Evolutionary conservation across 164 flowering plant species (phyloP), one percentile per base, ranked within the genome.

Genomic region (Stephania japonica): DNA sequence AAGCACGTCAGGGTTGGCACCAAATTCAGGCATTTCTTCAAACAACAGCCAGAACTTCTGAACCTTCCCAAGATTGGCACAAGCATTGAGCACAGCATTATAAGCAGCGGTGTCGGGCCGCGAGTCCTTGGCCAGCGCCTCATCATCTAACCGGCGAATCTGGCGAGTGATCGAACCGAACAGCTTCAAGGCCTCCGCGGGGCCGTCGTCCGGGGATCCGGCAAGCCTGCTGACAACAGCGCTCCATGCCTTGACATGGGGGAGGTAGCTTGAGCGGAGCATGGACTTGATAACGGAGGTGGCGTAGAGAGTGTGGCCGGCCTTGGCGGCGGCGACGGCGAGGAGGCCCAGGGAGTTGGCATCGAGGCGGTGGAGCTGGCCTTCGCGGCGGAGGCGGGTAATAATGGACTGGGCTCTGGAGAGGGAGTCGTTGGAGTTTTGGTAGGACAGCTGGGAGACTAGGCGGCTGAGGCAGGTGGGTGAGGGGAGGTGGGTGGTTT

Each of bases 181-280:
- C 9, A 95, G 86, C 70, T 77, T 78, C 10, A 93, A 44, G 13
- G 98, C 91, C 49, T 86, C 89, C 0, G 67, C 14, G 7, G 99
- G 94, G 10, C 94, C 93, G 53, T 90, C 96, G 43, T 91, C 97
- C 0, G 83, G 81, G 0, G 94, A 85, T 19, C 82, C 77, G 42
- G 97, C 85, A n/a, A 95, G 93, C 25, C 92, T 86, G 77, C 91
- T 87, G 8, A 90, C 89, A 23, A 90, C 97, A 26, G 98, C 92
- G 65, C 97, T 91, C 99, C 99, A 95, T 0, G 99, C 97, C 78
- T 93, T 95, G 74, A 93, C 95, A 76, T 95, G 96, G 41, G 98
- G 99, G 1, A 95, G 86, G 75, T 91, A 90, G 16, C 90, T 87
- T 21, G 97, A 87, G 11, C 86, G 83, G 26, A 95, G 93, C 99